Base-by-base conservation (phyloP, 2,329 filamentous ascomycete genomes). In the Aspergillus brunneoviolaceus region DNA sequence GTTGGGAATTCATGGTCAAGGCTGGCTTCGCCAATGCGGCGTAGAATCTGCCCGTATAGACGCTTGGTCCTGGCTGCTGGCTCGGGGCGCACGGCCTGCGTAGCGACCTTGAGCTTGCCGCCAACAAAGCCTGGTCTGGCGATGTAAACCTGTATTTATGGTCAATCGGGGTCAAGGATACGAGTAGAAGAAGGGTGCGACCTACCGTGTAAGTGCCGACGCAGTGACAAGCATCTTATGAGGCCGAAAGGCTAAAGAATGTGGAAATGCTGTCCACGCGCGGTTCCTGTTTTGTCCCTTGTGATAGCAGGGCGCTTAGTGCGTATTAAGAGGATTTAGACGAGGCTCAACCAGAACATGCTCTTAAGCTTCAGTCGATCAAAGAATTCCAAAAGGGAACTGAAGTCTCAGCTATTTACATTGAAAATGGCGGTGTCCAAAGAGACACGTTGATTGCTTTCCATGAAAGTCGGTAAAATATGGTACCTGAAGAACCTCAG, bases 401-500 rank as follows among this genome's bases (percentile, higher is more conserved):
- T 29, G 27, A 29, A 19, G 4, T 16, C 16, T 45, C 39, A 19
- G 16, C 39, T 45, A 9, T 19, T 45, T 19, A 45, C 39, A 45
- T 45, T 45, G 7, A 16, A 35, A 45, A n/a, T 45, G 10, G 39
- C 39, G 39, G 39, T 45, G 39, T 45, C 16, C 39, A 45, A 16
- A 45, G 16, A 45, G 16, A 45, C 39, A 45, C 39, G n/a, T 7
- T 19, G 39, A 19, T 45, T 7, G 6, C 39, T 45, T 19, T 19
- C 16, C 39, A 16, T 45, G 39, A 19, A 54, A 31, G 16, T 39
- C 35, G 14, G 45, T n/a, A 47, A 16, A 47, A 45, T 19, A 45
- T 19, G 35, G 52, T 45, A 55, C 52, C 52, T 33, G 52, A 55
- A 55, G 49, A 55, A 48, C 47, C 42, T 23, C 5, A 4, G 23